Conservation (phyloP, 805 yeast species). For the Komagataella pseudopastoris region DNA sequence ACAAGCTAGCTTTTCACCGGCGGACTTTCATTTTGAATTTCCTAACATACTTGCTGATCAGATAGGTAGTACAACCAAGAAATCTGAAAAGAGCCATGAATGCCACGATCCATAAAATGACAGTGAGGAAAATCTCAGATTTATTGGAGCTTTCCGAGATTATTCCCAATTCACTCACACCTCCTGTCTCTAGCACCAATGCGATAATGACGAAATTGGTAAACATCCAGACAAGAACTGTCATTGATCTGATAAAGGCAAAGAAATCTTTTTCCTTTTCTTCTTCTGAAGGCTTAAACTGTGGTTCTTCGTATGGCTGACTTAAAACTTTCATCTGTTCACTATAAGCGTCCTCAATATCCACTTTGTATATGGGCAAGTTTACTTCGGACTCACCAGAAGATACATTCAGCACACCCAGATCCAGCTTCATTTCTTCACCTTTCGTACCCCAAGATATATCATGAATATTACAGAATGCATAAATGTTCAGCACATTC, state of each 20-base stretch:
- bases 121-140: conserved; percentile 59
- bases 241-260: conserved; percentile 80
- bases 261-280: conserved; percentile 62
- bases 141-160: conserved; percentile 10
- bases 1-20: not conserved
- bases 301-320: conserved; percentile 18
- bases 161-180: conserved; percentile 32
- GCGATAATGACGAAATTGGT: conserved; percentile 76
- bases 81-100: conserved; percentile 78
- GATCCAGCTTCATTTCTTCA: conserved; percentile 52
- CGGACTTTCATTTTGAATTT: not conserved
- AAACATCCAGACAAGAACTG: conserved; percentile 81
- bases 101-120: conserved; percentile 88
- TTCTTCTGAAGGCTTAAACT: conserved; percentile 22
- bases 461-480: conserved; percentile 93
- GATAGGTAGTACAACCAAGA: conserved; percentile 52
- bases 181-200: conserved; percentile 76
- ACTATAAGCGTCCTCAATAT: conserved; percentile 64
- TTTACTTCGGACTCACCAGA: conserved; percentile 55
- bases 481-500: conserved; percentile 84
- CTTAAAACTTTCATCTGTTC: conserved; percentile 49
- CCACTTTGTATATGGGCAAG: conserved; percentile 63
- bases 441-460: conserved; percentile 98
- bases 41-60: not conserved
- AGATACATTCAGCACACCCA: conserved; percentile 70